Evolutionary conservation across 1,284 basidiomycete species (phyloP).

Genomic region (Puccinia horiana): DNA sequence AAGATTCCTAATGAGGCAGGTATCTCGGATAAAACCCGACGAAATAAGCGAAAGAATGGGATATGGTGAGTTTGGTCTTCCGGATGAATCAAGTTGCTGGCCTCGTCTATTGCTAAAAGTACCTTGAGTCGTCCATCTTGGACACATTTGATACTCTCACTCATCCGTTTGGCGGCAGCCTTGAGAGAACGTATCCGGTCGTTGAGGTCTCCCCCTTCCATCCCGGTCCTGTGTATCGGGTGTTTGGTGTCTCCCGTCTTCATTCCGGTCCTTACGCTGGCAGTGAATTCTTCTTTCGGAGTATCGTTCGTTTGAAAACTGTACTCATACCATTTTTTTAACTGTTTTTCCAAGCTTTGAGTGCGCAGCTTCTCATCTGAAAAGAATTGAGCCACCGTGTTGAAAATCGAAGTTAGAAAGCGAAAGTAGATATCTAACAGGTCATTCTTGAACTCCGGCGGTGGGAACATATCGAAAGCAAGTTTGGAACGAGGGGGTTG

Average conservation of each 20-base stretch:
- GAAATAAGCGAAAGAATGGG: not conserved
- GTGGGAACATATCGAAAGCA: not conserved
- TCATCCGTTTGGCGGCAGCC: not conserved
- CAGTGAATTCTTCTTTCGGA: not conserved
- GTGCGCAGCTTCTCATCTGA: not conserved
- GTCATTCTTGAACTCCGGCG: not conserved
- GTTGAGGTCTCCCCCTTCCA: not conserved
- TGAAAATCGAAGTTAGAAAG: not conserved
- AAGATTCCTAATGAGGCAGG: not conserved
- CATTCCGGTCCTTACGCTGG: too few species aligned
- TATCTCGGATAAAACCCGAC: not conserved
- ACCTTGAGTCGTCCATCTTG: not conserved
- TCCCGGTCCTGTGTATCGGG: too few species aligned
- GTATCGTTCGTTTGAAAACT: not conserved
- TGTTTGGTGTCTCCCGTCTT: not conserved
- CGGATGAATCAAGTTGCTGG: not conserved
- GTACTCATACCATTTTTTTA: not conserved
- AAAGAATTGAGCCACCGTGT: not conserved
- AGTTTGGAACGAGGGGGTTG: not conserved
- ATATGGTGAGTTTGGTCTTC: not conserved
- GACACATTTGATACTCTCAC: not conserved
- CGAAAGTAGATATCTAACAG: not conserved
- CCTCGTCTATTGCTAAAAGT: constrained; percentile 3
- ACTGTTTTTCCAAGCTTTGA: not conserved
- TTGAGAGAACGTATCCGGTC: not conserved